phyloP scores from a whole-genome alignment of 768 basidiomycete species.

The Mycena rosella region DNA sequence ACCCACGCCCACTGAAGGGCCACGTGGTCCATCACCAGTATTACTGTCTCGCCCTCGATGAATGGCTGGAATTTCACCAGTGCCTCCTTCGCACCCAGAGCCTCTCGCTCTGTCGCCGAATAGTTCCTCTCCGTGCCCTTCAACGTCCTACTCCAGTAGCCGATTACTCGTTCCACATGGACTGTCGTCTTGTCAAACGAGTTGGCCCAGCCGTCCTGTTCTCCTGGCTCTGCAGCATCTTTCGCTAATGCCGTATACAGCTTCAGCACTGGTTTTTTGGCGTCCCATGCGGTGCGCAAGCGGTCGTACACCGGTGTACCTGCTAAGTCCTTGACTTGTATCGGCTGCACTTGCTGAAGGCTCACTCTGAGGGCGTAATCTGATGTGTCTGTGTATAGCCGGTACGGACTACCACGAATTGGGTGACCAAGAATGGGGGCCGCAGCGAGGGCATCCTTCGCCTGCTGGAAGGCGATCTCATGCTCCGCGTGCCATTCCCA shows the following conservation, averaged over 20 bases:
- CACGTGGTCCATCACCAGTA: conserved; percentile 21
- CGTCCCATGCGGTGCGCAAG: conserved; percentile 3
- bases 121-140: conserved; percentile 2
- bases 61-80: not conserved
- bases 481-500: conserved; percentile 42
- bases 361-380: not conserved
- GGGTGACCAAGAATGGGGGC: conserved; percentile 41
- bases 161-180: conserved; percentile 5
- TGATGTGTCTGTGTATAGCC: conserved; percentile 5
- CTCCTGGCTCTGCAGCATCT: not conserved
- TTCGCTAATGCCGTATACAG: not conserved
- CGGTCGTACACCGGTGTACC: conserved; percentile 15
- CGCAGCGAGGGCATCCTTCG: conserved; percentile 34
- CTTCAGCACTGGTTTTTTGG: not conserved
- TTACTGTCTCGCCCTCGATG: not conserved
- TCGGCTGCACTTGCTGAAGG: conserved; percentile 31
- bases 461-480: conserved; percentile 36
- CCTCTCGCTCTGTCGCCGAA: not conserved
- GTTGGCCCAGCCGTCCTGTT: not conserved
- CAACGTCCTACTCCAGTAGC: conserved; percentile 12
- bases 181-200: not conserved
- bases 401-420: conserved; percentile 32
- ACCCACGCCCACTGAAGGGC: conserved; percentile 30
- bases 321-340: conserved; percentile 15
- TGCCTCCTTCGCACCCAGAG: conserved; percentile 28